Percentiles rank a stretch among this genome's conserved stretches.
These are phyloP conservation scores for Globisporangium solare DNA, from an alignment of 352 stramenopile genomes.

Conservation along the genomic window DNA sequence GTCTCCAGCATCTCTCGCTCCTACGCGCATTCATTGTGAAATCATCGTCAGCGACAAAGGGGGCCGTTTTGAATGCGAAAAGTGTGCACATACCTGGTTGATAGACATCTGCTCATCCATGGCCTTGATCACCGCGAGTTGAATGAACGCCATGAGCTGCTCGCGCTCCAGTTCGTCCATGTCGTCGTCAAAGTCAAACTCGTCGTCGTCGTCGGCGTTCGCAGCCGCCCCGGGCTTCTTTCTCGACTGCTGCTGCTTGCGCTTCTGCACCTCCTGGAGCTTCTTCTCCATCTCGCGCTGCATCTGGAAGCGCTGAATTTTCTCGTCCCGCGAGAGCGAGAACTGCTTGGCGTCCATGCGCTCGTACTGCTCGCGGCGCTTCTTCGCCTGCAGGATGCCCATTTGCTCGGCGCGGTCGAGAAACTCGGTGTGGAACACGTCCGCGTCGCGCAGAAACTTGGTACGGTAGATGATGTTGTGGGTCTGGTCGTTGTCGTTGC, in stretches of 20 bases:
- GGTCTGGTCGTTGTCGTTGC: slow-evolving; percentile 35
- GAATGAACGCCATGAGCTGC: slow-evolving; percentile 77
- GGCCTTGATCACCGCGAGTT: slow-evolving; percentile 67
- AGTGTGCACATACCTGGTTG: slow-evolving; percentile 32
- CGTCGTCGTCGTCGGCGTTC: slow-evolving; percentile 21
- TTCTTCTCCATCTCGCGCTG: slow-evolving; percentile 76
- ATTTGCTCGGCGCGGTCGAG: slow-evolving; percentile 62
- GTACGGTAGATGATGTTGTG: slow-evolving; percentile 62
- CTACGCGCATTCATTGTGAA: slow-evolving; percentile 1
- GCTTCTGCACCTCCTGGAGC: slow-evolving; percentile 46
- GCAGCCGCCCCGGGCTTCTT: slow-evolving; percentile 15
- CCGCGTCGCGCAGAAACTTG: slow-evolving; percentile 61
- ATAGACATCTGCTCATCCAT: slow-evolving; percentile 75
- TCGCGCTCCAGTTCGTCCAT: slow-evolving; percentile 76
- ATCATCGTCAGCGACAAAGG: too few relatives aligned
- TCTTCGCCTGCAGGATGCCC: slow-evolving; percentile 57
- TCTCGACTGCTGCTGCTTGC: slow-evolving; percentile 25
- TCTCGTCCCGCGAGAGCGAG: slow-evolving; percentile 64
- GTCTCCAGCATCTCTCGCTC: slow-evolving; percentile 85
- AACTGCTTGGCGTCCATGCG: slow-evolving; percentile 67
- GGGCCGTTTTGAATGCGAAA: too few relatives aligned
- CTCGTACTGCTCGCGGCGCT: slow-evolving; percentile 74
- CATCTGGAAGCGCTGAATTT: slow-evolving; percentile 77
- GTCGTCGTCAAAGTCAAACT: slow-evolving; percentile 50
- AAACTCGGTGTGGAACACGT: slow-evolving; percentile 76